Conservation (phyloP, 352 stramenopile genomes). For the Aphanomyces stellatus region DNA sequence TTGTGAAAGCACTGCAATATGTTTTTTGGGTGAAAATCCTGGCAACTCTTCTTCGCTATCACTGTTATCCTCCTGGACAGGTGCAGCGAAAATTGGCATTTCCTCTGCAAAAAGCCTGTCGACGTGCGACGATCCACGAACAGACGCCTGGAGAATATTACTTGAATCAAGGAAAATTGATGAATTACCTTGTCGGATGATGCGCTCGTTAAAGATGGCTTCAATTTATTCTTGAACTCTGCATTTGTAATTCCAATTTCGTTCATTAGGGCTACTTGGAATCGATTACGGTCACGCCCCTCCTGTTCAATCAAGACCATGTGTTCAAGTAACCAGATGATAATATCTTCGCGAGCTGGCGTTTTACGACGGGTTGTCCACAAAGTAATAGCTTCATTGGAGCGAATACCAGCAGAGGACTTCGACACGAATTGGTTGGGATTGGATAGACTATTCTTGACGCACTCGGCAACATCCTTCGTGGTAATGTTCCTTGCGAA, state of each 20-base stretch:
- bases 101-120: background rate
- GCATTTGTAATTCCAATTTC: background rate
- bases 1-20: background rate
- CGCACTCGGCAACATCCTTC: background rate
- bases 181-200: no score
- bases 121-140: background rate
- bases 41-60: background rate
- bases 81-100: background rate
- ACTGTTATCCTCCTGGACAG: background rate
- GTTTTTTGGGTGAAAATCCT: background rate
- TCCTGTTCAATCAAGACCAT: constrained; percentile 28
- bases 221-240: background rate
- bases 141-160: no score
- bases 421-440: background rate
- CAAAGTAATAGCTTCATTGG: no score
- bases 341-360: constrained; percentile 40
- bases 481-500: background rate
- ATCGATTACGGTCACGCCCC: background rate
- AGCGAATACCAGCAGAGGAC: background rate
- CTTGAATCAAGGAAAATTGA: no score
- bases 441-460: background rate
- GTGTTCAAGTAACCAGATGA: constrained; percentile 45
- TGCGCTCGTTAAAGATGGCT: background rate
- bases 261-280: background rate
- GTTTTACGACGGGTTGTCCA: no score